Conservation (phyloP, 1,284 basidiomycete genomes). For the Hypsizygus ulmarius region DNA sequence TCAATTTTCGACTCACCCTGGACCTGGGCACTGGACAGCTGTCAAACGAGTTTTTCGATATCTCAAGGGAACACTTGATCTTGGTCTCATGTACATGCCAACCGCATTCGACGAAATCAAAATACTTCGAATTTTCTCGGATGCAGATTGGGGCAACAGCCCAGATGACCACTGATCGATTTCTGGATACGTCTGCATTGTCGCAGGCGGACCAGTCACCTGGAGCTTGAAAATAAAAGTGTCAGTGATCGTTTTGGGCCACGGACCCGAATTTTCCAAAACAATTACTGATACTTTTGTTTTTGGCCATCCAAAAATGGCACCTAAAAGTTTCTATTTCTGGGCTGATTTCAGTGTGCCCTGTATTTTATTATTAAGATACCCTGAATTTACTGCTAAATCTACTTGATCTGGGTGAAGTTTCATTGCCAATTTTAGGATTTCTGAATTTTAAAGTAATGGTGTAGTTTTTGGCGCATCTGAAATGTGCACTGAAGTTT, state of each 20-base stretch:
- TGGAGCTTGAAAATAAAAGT: slow-evolving; percentile 11
- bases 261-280: slow-evolving; percentile 10
- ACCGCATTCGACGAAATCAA: background rate
- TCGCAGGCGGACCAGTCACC: slow-evolving; percentile 4
- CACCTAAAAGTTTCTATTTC: too few relatives aligned
- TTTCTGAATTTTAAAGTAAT: too few relatives aligned
- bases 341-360: too few relatives aligned
- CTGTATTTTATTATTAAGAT: too few relatives aligned
- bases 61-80: slow-evolving; percentile 3
- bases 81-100: slow-evolving; percentile 3
- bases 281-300: too few relatives aligned
- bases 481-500: too few relatives aligned
- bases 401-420: too few relatives aligned
- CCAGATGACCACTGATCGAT: slow-evolving; percentile 4
- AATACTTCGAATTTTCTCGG: slow-evolving; percentile 3
- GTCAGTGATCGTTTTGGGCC: slow-evolving; percentile 2
- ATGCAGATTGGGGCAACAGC: slow-evolving; percentile 7
- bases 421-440: too few relatives aligned
- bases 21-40: slow-evolving; percentile 5
- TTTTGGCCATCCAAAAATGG: too few relatives aligned
- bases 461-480: too few relatives aligned
- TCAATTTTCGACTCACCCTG: slow-evolving; percentile 12
- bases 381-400: too few relatives aligned
- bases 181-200: slow-evolving; percentile 4
- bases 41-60: slow-evolving; percentile 11